These are phyloP conservation scores for Lonicera japonica DNA, from an alignment of 129 eudicot species.

Conservation along the genomic window DNA sequence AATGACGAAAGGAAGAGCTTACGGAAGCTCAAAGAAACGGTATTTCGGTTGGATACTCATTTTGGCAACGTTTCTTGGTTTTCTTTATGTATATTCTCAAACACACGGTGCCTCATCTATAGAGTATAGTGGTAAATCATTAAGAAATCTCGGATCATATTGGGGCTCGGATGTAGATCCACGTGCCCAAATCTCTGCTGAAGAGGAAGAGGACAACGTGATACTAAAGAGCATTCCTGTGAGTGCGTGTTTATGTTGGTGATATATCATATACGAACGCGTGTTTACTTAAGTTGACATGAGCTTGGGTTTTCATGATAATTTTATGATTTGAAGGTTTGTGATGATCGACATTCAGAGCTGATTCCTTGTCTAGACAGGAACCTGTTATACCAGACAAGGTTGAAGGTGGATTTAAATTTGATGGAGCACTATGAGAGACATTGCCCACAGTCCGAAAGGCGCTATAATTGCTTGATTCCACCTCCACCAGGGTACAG, in stretches of 20 bases:
- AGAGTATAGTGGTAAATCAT: slow-evolving; percentile 75
- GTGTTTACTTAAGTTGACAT: too few species aligned
- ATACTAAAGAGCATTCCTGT: slow-evolving; percentile 77
- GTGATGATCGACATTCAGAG: slow-evolving; percentile 92
- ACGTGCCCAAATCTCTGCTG: slow-evolving; percentile 50
- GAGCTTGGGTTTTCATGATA: too few species aligned
- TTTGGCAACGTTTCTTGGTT: slow-evolving; percentile 49
- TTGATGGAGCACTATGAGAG: slow-evolving; percentile 99
- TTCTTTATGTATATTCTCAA: slow-evolving; percentile 63
- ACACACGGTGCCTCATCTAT: slow-evolving; percentile 70
- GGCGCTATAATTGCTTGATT: slow-evolving; percentile 94
- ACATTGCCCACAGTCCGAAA: slow-evolving; percentile 91
- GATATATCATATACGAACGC: too few species aligned
- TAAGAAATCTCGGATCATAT: slow-evolving; percentile 78
- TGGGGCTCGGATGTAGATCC: slow-evolving; percentile 85
- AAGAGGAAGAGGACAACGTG: slow-evolving; percentile 62
- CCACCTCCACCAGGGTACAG: slow-evolving; percentile 96
- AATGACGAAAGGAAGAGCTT: slow-evolving; percentile 49
- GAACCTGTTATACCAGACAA: slow-evolving; percentile 86
- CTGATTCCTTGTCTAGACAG: slow-evolving; percentile 93
- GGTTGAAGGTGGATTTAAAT: slow-evolving; percentile 86
- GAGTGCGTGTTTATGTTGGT: slow-evolving; percentile 14
- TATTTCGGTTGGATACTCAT: slow-evolving; percentile 38
- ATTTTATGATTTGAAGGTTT: slow-evolving; percentile 41
- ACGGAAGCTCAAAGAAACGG: slow-evolving; percentile 71